phyloP scores from a whole-genome alignment of 139 green algal species.

The Chlorella vulgaris region DNA sequence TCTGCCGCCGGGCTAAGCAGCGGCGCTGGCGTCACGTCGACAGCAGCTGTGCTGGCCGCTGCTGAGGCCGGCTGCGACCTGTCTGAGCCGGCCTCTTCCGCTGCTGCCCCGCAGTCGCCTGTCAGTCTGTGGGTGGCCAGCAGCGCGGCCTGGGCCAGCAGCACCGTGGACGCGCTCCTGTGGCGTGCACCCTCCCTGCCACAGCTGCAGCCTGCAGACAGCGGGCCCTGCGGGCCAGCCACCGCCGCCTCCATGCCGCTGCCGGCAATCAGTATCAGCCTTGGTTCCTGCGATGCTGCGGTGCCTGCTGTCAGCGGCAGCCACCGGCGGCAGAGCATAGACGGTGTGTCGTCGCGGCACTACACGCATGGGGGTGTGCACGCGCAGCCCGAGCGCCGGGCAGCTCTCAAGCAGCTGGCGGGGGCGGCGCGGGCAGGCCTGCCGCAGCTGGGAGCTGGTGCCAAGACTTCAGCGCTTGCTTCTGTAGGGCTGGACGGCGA shows the following conservation, averaged over 20 bases:
- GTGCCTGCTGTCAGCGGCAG: no score
- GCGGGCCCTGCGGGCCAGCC: background rate
- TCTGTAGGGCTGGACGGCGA: constrained; percentile 48
- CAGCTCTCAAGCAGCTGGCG: constrained; percentile 2
- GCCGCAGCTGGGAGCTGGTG: background rate
- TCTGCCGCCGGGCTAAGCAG: no score
- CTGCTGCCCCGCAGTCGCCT: background rate
- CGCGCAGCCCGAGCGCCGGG: background rate
- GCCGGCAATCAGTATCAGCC: no score
- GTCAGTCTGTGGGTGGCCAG: background rate
- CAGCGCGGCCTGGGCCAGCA: constrained; percentile 40
- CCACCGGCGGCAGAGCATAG: constrained; percentile 25
- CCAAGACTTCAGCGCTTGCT: constrained; percentile 14
- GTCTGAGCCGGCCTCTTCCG: background rate
- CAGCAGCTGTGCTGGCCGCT: background rate
- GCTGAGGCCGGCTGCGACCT: background rate
- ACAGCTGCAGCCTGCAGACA: background rate
- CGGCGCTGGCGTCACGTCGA: no score
- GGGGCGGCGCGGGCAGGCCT: background rate
- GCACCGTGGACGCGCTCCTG: constrained; percentile 33
- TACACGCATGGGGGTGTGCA: constrained; percentile 32
- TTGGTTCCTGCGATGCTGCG: no score
- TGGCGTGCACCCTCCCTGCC: background rate
- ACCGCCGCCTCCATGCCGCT: background rate
- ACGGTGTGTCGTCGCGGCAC: constrained; percentile 4